These are phyloP conservation scores for Delphinella strobiligena DNA, from an alignment of 2,329 filamentous ascomycete genomes.

Conservation along the genomic window DNA sequence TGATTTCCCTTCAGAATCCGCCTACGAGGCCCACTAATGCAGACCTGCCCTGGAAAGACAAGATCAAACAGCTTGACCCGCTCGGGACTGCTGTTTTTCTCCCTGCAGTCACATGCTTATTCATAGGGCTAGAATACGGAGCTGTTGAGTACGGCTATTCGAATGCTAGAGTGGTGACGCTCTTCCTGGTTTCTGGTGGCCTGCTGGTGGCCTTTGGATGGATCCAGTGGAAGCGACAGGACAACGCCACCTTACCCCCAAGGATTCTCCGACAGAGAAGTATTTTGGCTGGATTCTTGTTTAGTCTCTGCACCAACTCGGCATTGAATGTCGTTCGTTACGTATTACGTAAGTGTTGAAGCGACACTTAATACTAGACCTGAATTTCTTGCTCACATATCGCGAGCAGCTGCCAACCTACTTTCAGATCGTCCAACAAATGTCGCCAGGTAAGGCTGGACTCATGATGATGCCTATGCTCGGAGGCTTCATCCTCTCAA, in stretches of 20 bases:
- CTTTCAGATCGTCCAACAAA: conserved; percentile 19
- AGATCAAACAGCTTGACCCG: conserved; percentile 21
- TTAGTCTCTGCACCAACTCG: conserved; percentile 1
- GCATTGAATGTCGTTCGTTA: neutral
- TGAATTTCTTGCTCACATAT: neutral
- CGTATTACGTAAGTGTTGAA: neutral
- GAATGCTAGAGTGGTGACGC: conserved; percentile 18
- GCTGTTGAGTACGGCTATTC: conserved; percentile 25
- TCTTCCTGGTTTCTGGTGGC: conserved; percentile 22
- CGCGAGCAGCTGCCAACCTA: conserved; percentile 18
- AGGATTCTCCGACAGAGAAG: conserved; percentile 21
- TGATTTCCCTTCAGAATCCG: conserved; percentile 6
- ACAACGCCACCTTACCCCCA: conserved; percentile 22
- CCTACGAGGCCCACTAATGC: conserved; percentile 21
- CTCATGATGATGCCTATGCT: conserved; percentile 10
- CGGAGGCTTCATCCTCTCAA: conserved; percentile 2
- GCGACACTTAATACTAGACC: too few relatives aligned
- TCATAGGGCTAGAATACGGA: conserved; percentile 23
- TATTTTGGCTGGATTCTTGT: conserved; percentile 14
- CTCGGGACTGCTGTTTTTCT: conserved; percentile 22
- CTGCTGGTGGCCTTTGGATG: conserved; percentile 20
- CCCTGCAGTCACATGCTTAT: conserved; percentile 17
- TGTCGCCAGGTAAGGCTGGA: conserved; percentile 8
- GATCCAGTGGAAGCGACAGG: conserved; percentile 19
- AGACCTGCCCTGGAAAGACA: conserved; percentile 24